Evolutionary conservation across 192 early-diverging fungal species (phyloP).

Genomic region (Coemansia sp.): DNA sequence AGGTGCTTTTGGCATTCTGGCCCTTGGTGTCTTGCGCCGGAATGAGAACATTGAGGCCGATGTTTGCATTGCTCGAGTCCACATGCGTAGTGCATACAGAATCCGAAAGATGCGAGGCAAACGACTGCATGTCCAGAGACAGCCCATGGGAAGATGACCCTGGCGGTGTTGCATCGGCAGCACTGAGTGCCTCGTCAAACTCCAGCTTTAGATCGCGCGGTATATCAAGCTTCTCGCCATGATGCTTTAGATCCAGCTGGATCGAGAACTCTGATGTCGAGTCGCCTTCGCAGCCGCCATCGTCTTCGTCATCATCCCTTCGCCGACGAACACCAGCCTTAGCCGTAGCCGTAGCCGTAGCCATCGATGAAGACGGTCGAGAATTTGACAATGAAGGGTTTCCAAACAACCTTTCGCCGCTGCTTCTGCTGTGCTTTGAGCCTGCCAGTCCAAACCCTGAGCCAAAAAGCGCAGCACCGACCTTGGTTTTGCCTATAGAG

Average conservation of each 20-base stretch:
- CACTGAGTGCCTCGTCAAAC: slow-evolving; percentile 44
- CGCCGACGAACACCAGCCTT: not conserved
- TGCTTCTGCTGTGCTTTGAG: not conserved
- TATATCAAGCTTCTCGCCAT: slow-evolving; percentile 32
- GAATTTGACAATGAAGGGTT: not conserved
- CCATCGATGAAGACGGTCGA: slow-evolving; percentile 10
- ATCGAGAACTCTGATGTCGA: slow-evolving; percentile 41
- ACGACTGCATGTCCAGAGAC: slow-evolving; percentile 13
- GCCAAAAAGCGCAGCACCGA: slow-evolving; percentile 1
- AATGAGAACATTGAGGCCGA: slow-evolving; percentile 40
- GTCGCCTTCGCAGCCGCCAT: slow-evolving; percentile 1
- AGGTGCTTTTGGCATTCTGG: slow-evolving; percentile 19
- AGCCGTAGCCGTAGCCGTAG: not conserved
- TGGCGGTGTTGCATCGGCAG: slow-evolving; percentile 36
- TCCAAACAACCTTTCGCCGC: slow-evolving; percentile 10
- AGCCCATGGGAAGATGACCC: slow-evolving; percentile 19
- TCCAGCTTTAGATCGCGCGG: slow-evolving; percentile 50
- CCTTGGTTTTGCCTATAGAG: slow-evolving; percentile 11
- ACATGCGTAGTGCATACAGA: slow-evolving; percentile 13
- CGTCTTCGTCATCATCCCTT: slow-evolving; percentile 20
- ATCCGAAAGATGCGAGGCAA: slow-evolving; percentile 7
- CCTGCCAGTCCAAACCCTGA: not conserved
- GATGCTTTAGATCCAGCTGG: slow-evolving; percentile 34
- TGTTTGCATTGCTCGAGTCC: slow-evolving; percentile 10
- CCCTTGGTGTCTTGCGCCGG: slow-evolving; percentile 12